These are phyloP conservation scores for Chaetomiaceae sp. DNA, from an alignment of 2,329 filamentous ascomycete genomes.

Conservation along the genomic window DNA sequence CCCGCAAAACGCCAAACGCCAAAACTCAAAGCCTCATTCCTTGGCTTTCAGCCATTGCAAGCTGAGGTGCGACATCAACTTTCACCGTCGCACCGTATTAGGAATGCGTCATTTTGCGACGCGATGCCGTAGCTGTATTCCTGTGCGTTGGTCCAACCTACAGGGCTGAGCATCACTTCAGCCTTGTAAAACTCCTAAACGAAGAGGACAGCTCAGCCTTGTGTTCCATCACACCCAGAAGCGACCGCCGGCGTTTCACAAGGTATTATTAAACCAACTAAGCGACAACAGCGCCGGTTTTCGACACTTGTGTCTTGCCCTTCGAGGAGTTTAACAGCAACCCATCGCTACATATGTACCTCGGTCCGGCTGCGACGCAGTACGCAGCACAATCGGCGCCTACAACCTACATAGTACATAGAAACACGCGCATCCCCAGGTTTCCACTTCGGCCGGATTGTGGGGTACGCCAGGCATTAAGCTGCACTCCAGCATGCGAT, in stretches of 20 bases:
- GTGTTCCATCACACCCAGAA: background rate
- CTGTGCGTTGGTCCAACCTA: background rate
- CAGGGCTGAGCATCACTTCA: background rate
- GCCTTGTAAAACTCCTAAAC: no score
- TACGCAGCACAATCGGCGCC: background rate
- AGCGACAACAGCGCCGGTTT: no score
- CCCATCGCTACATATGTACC: no score
- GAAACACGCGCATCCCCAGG: background rate
- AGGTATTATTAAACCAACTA: no score
- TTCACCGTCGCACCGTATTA: background rate
- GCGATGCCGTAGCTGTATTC: background rate
- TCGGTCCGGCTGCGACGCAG: no score
- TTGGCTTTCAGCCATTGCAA: constrained; percentile 8
- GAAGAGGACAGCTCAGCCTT: no score
- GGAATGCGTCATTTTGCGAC: background rate
- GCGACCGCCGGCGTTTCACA: no score
- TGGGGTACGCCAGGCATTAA: background rate
- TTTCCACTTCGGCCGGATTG: constrained; percentile 5
- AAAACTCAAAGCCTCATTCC: constrained; percentile 13
- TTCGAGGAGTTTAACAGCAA: no score
- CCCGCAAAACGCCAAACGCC: background rate
- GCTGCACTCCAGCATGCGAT: background rate
- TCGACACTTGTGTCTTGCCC: no score
- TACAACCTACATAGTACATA: no score
- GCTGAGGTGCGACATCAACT: constrained; percentile 9